Conservation (phyloP, 768 basidiomycete genomes). For the Trametes cingulata region DNA sequence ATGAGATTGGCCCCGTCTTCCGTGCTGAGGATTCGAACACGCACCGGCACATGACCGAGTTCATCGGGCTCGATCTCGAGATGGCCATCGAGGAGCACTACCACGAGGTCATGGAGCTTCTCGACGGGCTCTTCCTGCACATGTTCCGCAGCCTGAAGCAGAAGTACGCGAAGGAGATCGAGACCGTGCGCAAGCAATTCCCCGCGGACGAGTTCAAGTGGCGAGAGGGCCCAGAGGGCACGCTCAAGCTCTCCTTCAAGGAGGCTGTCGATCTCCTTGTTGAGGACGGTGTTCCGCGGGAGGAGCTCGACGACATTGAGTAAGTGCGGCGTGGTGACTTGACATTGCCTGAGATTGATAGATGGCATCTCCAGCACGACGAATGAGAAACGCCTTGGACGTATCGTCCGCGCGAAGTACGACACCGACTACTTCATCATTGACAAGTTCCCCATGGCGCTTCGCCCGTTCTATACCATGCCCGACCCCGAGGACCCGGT, state of each 20-base stretch:
- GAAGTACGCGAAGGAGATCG: constrained; percentile 81
- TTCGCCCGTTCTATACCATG: constrained; percentile 99
- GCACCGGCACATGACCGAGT: constrained; percentile 97
- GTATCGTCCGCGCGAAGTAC: constrained; percentile 89
- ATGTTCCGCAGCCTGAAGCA: constrained; percentile 86
- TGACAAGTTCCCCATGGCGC: constrained; percentile 95
- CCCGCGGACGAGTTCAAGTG: constrained; percentile 96
- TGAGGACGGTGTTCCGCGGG: constrained; percentile 80
- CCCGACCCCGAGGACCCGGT: constrained; percentile 91
- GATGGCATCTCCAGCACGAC: constrained; percentile 64
- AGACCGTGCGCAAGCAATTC: constrained; percentile 79
- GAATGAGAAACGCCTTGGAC: constrained; percentile 92
- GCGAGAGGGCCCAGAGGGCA: constrained; percentile 87
- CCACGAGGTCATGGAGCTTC: constrained; percentile 92
- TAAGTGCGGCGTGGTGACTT: constrained; percentile 34
- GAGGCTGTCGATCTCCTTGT: constrained; percentile 87
- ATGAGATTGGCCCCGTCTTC: constrained; percentile 96
- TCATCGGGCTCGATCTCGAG: constrained; percentile 97
- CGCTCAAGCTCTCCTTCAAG: constrained; percentile 79
- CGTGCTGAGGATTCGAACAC: constrained; percentile 98
- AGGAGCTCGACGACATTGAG: constrained; percentile 88
- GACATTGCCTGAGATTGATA: not conserved
- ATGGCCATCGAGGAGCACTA: constrained; percentile 99
- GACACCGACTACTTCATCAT: constrained; percentile 99
- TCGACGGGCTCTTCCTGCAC: constrained; percentile 82